Evolutionary conservation across 495 filamentous ascomycete genomes (phyloP).

Genomic region (Baudoinia panamericana): DNA sequence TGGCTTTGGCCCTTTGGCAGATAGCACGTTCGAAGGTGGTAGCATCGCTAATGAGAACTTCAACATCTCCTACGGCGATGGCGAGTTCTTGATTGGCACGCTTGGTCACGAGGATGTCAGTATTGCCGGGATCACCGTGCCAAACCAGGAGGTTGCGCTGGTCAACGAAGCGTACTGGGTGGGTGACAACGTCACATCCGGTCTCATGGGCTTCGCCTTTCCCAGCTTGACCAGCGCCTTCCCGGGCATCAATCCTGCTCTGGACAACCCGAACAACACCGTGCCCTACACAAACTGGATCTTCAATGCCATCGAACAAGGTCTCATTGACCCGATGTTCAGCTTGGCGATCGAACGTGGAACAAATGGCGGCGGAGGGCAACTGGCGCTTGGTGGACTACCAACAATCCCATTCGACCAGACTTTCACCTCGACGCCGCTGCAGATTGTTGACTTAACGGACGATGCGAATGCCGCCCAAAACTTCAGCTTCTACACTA

Average conservation of each 20-base stretch:
- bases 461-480: neutral
- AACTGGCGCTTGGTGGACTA: constrained; percentile 43
- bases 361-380: constrained; percentile 16
- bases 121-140: constrained; percentile 44
- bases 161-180: constrained; percentile 38
- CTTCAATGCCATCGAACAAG: constrained; percentile 40
- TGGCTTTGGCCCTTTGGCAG: constrained; percentile 37
- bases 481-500: constrained; percentile 33
- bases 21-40: constrained; percentile 27
- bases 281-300: constrained; percentile 36
- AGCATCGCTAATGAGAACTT: constrained; percentile 39
- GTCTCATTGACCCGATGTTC: constrained; percentile 43
- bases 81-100: constrained; percentile 41
- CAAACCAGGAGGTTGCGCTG: constrained; percentile 42
- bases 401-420: constrained; percentile 29
- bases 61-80: constrained; percentile 47
- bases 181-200: constrained; percentile 15
- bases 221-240: constrained; percentile 9
- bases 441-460: constrained; percentile 16
- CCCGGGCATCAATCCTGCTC: constrained; percentile 1
- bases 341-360: constrained; percentile 34
- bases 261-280: neutral
- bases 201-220: constrained; percentile 17
- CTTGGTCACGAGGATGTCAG: constrained; percentile 42
- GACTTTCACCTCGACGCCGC: constrained; percentile 29